These are phyloP conservation scores for Zymoseptoria brevis DNA, from an alignment of 2,329 filamentous ascomycete species.

Conservation along the genomic window DNA sequence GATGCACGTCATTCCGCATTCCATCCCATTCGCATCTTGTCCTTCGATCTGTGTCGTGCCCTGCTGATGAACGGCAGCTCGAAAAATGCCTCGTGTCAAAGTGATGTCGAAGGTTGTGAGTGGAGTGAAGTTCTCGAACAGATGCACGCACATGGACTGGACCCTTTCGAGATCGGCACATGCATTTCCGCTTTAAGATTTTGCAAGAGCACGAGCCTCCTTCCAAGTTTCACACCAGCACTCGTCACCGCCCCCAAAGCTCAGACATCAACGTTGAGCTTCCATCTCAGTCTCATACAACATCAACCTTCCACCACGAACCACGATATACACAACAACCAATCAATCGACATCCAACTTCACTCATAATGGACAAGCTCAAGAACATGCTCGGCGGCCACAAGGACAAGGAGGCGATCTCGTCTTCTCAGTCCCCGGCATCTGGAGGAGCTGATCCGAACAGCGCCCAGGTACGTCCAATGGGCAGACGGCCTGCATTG, in stretches of 20 bases:
- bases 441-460: slow-evolving; percentile 1
- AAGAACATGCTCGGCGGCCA: slow-evolving; percentile 16
- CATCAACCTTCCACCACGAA: background rate
- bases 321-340: background rate
- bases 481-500: too few species aligned
- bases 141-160: background rate
- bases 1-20: background rate
- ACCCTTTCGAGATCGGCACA: background rate
- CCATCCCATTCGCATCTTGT: background rate
- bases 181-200: background rate
- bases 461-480: slow-evolving; percentile 1
- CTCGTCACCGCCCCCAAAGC: background rate
- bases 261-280: background rate
- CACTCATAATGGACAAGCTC: slow-evolving; percentile 15
- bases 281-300: background rate
- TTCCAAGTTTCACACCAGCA: background rate
- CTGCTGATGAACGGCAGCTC: background rate
- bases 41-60: background rate
- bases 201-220: background rate
- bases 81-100: background rate
- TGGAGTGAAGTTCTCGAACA: background rate
- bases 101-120: background rate
- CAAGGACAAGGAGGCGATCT: slow-evolving; percentile 6
- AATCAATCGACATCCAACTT: background rate
- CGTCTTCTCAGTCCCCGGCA: slow-evolving; percentile 1